Percentiles rank a stretch among this genome's conserved stretches.
These are phyloP conservation scores for Blastobotrys mokoenaii DNA, from an alignment of 805 yeast genomes.

Conservation along the genomic window DNA sequence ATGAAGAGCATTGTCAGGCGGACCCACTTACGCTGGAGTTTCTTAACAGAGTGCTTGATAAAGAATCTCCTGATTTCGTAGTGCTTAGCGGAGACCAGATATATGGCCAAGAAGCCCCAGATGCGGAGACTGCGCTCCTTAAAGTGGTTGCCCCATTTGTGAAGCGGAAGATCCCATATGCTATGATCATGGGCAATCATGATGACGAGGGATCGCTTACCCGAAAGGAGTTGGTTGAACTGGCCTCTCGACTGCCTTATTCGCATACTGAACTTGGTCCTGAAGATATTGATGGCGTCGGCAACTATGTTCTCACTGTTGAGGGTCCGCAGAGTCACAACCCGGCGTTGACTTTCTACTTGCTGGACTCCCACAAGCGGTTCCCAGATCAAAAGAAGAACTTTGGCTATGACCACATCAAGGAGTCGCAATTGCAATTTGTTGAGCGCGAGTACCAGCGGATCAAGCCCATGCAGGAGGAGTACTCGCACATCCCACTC, in stretches of 20 bases:
- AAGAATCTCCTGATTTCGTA: slow-evolving; percentile 77
- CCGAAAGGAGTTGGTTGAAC: slow-evolving; percentile 51
- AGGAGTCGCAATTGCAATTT: slow-evolving; percentile 57
- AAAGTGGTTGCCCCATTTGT: slow-evolving; percentile 71
- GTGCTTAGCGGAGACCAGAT: slow-evolving; percentile 89
- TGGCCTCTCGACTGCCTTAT: slow-evolving; percentile 55
- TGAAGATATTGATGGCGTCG: slow-evolving; percentile 63
- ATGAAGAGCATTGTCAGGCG: slow-evolving; percentile 53
- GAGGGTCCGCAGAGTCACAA: slow-evolving; percentile 31
- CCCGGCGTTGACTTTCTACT: slow-evolving; percentile 53
- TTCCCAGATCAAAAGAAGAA: slow-evolving; percentile 43
- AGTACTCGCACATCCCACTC: slow-evolving; percentile 39
- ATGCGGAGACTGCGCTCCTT: slow-evolving; percentile 71
- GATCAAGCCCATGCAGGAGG: slow-evolving; percentile 25
- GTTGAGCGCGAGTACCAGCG: slow-evolving; percentile 33
- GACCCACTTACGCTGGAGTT: slow-evolving; percentile 64
- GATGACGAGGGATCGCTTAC: slow-evolving; percentile 77
- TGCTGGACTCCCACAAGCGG: slow-evolving; percentile 78
- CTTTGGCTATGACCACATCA: slow-evolving; percentile 79
- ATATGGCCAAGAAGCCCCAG: slow-evolving; percentile 72
- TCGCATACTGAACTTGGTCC: slow-evolving; percentile 60
- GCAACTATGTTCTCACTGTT: slow-evolving; percentile 62
- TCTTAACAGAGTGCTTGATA: slow-evolving; percentile 52
- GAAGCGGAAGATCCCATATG: slow-evolving; percentile 65
- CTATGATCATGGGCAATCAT: slow-evolving; percentile 85